Evolutionary conservation across 1,284 basidiomycete genomes (phyloP), one percentile per base, ranked within the genome.

Genomic region (Melampsora abietis-canadensis): DNA sequence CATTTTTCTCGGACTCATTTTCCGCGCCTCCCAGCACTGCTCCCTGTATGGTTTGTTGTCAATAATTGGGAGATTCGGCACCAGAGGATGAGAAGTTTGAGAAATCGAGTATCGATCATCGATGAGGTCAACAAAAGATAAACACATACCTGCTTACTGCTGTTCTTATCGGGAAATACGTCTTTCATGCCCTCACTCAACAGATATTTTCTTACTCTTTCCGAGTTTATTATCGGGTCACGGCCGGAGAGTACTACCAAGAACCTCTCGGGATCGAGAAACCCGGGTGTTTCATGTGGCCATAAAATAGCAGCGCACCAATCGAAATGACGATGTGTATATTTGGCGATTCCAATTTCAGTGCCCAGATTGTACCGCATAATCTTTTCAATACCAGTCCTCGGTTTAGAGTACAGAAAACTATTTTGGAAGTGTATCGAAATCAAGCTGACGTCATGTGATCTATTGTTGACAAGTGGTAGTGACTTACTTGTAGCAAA

Each of bases 281-380:
- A 74, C 27, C 72, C 72, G 30, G 72, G 72, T 19, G 60, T 66
- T 47, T 74, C 63, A 61, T 66, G 44, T 46, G 72, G 72, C 72
- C 70, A 74, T 17, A 74, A 21, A 30, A 66, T 31, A 0, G 70
- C 63, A 27, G 54, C 51, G n/a, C 37, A 15, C 62, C 62, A 74
- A 31, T 74, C 59, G 31, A 74, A 74, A 19, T 59, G 34, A 17
- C 70, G 48, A 31, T 62, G 70, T 40, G 63, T 57, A 34, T 74
- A 74, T 21, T 21, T 59, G 24, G 63, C 63, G 30, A 66, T 66
- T 3, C 70, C 70, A 17, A 66, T 46, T 48, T 74, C 70, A 14
- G 40, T 62, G 3, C 34, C 62, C 37, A 74, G n/a, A 27, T 37
- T 51, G 19, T 44, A 57, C 15, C 70, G 62, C 6, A 66, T 54